A percentile compares a stretch with the other conserved stretches of the same genome.
Evolutionary conservation across 495 filamentous ascomycete species (phyloP).

Genomic region (Friedmanniomyces endolithicus): DNA sequence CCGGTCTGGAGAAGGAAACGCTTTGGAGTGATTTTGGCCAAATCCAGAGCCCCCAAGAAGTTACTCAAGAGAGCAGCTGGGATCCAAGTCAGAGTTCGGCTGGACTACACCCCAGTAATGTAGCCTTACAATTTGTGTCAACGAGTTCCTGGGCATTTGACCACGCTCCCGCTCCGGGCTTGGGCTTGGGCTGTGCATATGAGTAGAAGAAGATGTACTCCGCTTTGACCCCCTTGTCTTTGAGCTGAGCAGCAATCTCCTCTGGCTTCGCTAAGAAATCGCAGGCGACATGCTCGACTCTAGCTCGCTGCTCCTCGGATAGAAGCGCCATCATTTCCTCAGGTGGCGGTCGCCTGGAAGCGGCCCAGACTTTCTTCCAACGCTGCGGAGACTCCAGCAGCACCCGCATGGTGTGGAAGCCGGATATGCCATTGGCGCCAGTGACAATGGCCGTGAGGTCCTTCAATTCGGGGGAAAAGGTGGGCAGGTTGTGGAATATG

Average conservation of each 20-base stretch:
- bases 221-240: conserved; percentile 26
- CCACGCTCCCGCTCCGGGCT: conserved; percentile 34
- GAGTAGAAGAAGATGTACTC: conserved; percentile 45
- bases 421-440: conserved; percentile 42
- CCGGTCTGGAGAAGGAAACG: conserved; percentile 37
- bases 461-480: conserved; percentile 29
- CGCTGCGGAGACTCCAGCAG: conserved; percentile 33
- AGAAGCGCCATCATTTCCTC: conserved; percentile 19
- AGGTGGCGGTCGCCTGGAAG: conserved; percentile 34
- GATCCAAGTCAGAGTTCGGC: not conserved
- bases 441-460: conserved; percentile 40
- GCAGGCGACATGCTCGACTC: conserved; percentile 35
- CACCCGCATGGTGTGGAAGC: conserved; percentile 37
- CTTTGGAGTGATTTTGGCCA: conserved; percentile 32
- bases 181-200: conserved; percentile 38
- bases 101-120: not conserved
- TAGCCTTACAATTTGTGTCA: conserved; percentile 14
- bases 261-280: conserved; percentile 35
- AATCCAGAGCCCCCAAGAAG: conserved; percentile 34
- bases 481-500: conserved; percentile 37
- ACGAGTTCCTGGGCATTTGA: conserved; percentile 36
- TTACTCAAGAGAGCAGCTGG: conserved; percentile 31
- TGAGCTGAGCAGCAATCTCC: conserved; percentile 30
- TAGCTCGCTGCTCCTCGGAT: conserved; percentile 20
- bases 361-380: conserved; percentile 41